phyloP scores from a whole-genome alignment of 805 yeast genomes.

The Blastobotrys attinorum region DNA sequence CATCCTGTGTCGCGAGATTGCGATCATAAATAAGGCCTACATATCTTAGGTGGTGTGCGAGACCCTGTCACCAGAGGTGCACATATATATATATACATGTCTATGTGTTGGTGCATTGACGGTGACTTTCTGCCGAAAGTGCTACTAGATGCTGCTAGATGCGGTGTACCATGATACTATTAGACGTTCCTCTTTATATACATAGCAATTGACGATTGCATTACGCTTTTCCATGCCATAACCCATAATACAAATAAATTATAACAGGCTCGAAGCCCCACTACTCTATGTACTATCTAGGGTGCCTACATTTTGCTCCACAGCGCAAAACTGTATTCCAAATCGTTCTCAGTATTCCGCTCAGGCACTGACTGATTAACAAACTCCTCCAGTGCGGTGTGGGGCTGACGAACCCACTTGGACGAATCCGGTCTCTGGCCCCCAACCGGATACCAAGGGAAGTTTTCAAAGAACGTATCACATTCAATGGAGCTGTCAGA shows the following conservation, averaged over 20 bases:
- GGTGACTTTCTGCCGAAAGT: too few relatives aligned
- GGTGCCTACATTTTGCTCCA: constrained; percentile 35
- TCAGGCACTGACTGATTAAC: constrained; percentile 29
- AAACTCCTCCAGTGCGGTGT: constrained; percentile 32
- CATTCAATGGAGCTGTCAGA: constrained; percentile 39
- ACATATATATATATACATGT: too few relatives aligned
- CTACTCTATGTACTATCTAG: background rate
- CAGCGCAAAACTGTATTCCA: constrained; percentile 50
- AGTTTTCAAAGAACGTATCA: constrained; percentile 55
- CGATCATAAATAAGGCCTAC: constrained; percentile 64
- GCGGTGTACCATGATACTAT: too few relatives aligned
- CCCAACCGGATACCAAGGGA: constrained; percentile 10
- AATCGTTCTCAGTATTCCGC: constrained; percentile 38
- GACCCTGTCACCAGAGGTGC: too few relatives aligned
- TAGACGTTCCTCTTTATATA: too few relatives aligned
- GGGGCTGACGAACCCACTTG: constrained; percentile 28
- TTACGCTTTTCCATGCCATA: too few relatives aligned
- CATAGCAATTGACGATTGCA: too few relatives aligned
- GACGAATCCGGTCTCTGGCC: constrained; percentile 3
- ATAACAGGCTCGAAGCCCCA: too few relatives aligned
- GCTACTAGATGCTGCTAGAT: too few relatives aligned
- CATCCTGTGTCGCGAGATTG: constrained; percentile 74
- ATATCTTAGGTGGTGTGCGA: constrained; percentile 25
- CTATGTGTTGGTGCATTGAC: too few relatives aligned
- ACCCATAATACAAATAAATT: too few relatives aligned